Evolutionary conservation across 306 rosid species (phyloP), one percentile per base, ranked within the genome.

Genomic region (Vigna trinervia): DNA sequence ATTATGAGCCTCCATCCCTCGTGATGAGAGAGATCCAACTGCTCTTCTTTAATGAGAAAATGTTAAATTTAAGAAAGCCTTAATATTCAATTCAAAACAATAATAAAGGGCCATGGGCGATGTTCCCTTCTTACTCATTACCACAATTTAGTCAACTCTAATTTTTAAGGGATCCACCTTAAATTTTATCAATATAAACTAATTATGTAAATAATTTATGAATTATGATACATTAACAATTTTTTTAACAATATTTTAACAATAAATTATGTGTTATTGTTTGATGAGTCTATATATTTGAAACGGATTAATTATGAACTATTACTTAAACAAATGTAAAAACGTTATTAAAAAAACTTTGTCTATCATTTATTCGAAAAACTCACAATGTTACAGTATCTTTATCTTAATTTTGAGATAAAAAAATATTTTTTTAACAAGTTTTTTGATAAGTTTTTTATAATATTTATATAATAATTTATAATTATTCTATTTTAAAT

Each of bases 1-100:
- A 56, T 80, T 67, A 66, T 53, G 80, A 87, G 69, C 75, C 80
- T 54, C 41, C 73, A 66, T 72, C 80, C 75, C 74, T 78, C 65
- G 77, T 73, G 76, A 80, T 38, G 47, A 82, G 74, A 56, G 74
- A 81, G 72, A 79, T 56, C 80, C 71, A 43, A 65, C 43, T 65
- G 50, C 28, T 41, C 38, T 36, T 84, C 70, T 75, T 84, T 63
- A 75, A 63, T 57, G 74, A 71, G 59, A 72, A 75, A 69, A 77
- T 79, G 78, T 75, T 84, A 54, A 53, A 53, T 74, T 75, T 62
- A 75, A 75, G 70, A 62, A 59, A 69, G 57, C 45, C 39, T 62
- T 75, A 45, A 3, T 74, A 74, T 78, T 64, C 43, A 77, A 76
- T 60, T 45, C 1, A 77, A 20, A 15, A 6, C 32, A 63, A 50